Base-by-base conservation (phyloP, 768 basidiomycete species). In the Podaxis pistillaris region DNA sequence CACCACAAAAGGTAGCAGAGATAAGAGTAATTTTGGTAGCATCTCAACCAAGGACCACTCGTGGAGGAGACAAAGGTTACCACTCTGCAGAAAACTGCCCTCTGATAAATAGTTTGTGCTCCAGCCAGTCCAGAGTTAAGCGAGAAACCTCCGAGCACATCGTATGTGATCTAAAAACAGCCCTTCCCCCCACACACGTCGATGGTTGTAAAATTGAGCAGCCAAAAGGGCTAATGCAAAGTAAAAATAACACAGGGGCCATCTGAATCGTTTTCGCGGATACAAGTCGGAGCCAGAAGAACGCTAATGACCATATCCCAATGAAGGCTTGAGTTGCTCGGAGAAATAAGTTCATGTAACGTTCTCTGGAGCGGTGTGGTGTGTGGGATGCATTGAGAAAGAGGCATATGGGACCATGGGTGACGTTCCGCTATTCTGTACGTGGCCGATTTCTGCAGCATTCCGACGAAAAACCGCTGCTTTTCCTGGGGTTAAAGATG, bases 141-240 rank as follows among this genome's bases (percentile, higher is more conserved):
- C 52, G 52, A 54, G 52, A 54, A 54, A 54, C n/a, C 17, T 36
- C 52, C 52, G 52, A 54, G 52, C 7, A 8, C 30, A n/a, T 54
- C 36, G 52, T 4, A 36, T n/a, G 19, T 30, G 30, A 4, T 54
- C 52, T 22, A 54, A 54, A 52, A 54, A 54, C 36, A 54, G 30
- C 52, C 28, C 12, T n/a, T n/a, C 30, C 30, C 52, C 52, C 26
- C 28, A 26, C 52, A 52, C 26, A 33, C 28, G 51, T 26, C 17
- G 28, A 33, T 12, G 24, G 26, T 19, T 17, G n/a, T 13, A 36
- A 33, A 28, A 12, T 33, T 33, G 33, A 9, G 33, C 8, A 33
- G 8, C 33, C 33, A 33, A 33, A 33, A 33, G 33, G 33, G 33
- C 8, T 33, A 2, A 33, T 33, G 7, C 33, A 9, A 2, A 33